Evolutionary conservation across 768 basidiomycete genomes (phyloP).

Genomic region (Auriscalpium orientale): DNA sequence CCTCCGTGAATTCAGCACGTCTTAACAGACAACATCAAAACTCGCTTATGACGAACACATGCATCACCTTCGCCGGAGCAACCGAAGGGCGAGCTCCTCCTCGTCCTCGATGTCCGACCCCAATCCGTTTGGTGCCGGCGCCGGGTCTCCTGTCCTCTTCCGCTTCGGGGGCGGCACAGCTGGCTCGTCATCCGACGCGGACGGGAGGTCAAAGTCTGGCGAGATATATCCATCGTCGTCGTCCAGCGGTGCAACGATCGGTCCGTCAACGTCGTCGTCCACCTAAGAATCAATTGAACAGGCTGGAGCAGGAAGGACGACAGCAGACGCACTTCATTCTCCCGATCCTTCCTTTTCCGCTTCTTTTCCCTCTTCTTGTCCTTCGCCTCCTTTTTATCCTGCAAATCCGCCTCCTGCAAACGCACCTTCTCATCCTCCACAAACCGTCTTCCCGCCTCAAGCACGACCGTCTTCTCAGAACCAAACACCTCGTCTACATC

Average conservation of each 20-base stretch:
- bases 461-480: conserved; percentile 47
- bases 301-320: neutral
- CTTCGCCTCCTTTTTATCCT: conserved; percentile 76
- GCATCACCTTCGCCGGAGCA: conserved; percentile 35
- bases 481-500: conserved; percentile 65
- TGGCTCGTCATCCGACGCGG: conserved; percentile 23
- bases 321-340: conserved; percentile 27
- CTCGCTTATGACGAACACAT: neutral
- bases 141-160: conserved; percentile 17
- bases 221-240: conserved; percentile 64
- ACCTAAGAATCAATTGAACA: conserved; percentile 11
- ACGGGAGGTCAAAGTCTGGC: conserved; percentile 56
- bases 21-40: no score
- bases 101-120: conserved; percentile 36
- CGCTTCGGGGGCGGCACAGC: conserved; percentile 25
- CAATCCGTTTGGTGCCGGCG: conserved; percentile 21
- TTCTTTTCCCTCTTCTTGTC: conserved; percentile 91
- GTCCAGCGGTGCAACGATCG: conserved; percentile 30
- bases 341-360: conserved; percentile 79
- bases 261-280: conserved; percentile 19
- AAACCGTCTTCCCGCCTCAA: conserved; percentile 61
- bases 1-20: no score
- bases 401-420: conserved; percentile 61
- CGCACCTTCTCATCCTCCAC: conserved; percentile 66
- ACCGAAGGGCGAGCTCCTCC: conserved; percentile 55